These are phyloP conservation scores for Yamadazyma kanchanaburiensis DNA, from an alignment of 1,139 yeast genomes.

Conservation along the genomic window DNA sequence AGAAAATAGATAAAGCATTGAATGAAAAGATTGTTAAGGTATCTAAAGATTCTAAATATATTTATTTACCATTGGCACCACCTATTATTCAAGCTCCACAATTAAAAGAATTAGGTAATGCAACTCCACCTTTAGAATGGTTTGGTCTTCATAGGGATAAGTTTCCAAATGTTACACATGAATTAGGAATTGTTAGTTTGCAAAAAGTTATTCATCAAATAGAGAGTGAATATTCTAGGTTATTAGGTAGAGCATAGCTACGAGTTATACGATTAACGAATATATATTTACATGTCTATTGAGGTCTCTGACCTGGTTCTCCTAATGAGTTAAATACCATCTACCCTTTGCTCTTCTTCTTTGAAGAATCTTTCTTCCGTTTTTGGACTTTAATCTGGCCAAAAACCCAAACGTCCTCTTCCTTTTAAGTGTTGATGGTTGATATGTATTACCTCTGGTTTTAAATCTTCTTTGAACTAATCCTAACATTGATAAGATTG, in stretches of 20 bases:
- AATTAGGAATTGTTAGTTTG: slow-evolving; percentile 65
- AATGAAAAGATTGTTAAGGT: slow-evolving; percentile 63
- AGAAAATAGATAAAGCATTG: slow-evolving; percentile 42
- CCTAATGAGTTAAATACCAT: slow-evolving; percentile 83
- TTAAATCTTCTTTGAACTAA: slow-evolving; percentile 68
- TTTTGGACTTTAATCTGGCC: slow-evolving; percentile 76
- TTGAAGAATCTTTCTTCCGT: slow-evolving; percentile 75
- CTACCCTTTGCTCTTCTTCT: slow-evolving; percentile 88
- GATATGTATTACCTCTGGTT: slow-evolving; percentile 91
- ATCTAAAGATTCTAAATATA: slow-evolving; percentile 55
- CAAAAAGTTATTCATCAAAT: slow-evolving; percentile 70
- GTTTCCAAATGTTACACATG: slow-evolving; percentile 85
- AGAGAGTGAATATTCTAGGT: slow-evolving; percentile 48
- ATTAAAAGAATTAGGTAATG: slow-evolving; percentile 86
- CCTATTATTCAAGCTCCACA: slow-evolving; percentile 89
- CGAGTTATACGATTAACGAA: too few relatives aligned
- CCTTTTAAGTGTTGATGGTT: slow-evolving; percentile 86
- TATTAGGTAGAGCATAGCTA: slow-evolving; percentile 36
- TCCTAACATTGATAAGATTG: slow-evolving; percentile 21
- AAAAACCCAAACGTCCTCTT: slow-evolving; percentile 89
- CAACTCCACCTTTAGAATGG: slow-evolving; percentile 98
- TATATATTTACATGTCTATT: slow-evolving; percentile 8
- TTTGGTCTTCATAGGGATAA: slow-evolving; percentile 86
- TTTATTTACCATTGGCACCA: slow-evolving; percentile 63
- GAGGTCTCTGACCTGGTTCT: too few relatives aligned